These are phyloP conservation scores for Deinandra increscens DNA, from an alignment of 129 eudicot species.

Conservation along the genomic window DNA sequence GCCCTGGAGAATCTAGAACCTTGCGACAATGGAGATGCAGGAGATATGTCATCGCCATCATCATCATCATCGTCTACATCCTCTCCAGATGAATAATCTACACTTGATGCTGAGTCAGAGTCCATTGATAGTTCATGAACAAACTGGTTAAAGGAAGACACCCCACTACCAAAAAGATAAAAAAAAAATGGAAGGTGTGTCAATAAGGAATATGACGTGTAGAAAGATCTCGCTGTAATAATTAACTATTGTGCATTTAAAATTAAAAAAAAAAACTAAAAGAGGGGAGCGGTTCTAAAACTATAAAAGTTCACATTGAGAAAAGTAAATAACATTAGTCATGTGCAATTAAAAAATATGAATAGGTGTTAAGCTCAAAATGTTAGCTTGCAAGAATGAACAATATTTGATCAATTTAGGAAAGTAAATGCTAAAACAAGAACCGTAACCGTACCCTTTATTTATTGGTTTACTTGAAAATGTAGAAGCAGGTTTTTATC, in stretches of 20 bases:
- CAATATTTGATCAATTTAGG: background rate
- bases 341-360: background rate
- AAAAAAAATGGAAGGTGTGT: conserved; percentile 13
- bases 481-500: background rate
- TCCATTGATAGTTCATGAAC: conserved; percentile 84
- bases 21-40: conserved; percentile 72
- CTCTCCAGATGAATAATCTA: conserved; percentile 80
- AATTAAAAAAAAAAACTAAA: no score
- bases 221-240: background rate
- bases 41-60: conserved; percentile 56
- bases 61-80: conserved; percentile 37
- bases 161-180: conserved; percentile 60
- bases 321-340: background rate
- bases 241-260: background rate
- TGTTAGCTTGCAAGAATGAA: conserved; percentile 13
- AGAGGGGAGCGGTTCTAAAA: background rate
- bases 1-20: conserved; percentile 66
- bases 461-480: background rate
- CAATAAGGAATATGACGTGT: conserved; percentile 3
- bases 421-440: background rate
- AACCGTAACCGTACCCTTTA: background rate
- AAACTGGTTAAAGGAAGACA: conserved; percentile 90
- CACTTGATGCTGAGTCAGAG: conserved; percentile 75
- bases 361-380: background rate
- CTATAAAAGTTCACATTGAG: background rate